phyloP scores from a whole-genome alignment of 805 yeast genomes.

The Schwanniomyces pseudopolymorphus region DNA sequence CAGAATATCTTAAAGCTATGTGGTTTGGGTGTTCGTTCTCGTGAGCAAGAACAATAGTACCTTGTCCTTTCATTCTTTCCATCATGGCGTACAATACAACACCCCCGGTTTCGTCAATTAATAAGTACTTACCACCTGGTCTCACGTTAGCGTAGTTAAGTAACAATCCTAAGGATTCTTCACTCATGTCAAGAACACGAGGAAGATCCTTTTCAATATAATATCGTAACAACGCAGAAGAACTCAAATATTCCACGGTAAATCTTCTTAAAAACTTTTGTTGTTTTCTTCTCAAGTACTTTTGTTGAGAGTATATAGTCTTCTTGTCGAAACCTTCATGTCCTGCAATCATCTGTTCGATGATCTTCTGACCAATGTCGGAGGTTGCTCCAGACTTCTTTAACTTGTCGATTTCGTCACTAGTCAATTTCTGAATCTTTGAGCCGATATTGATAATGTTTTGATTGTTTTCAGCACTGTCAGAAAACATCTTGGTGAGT shows the following conservation, averaged over 20 bases:
- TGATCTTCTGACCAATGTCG: conserved; percentile 70
- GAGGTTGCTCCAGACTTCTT: conserved; percentile 67
- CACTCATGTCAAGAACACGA: conserved; percentile 75
- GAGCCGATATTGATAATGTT: conserved; percentile 67
- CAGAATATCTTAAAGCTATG: conserved; percentile 65
- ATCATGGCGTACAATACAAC: conserved; percentile 79
- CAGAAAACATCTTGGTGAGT: conserved; percentile 35
- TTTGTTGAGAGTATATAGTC: conserved; percentile 86
- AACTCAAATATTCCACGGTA: conserved; percentile 73
- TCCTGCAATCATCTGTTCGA: conserved; percentile 75
- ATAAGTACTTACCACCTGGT: conserved; percentile 86
- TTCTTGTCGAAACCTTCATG: conserved; percentile 88
- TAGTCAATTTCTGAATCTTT: conserved; percentile 67
- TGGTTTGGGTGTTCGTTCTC: conserved; percentile 93
- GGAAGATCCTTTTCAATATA: conserved; percentile 75
- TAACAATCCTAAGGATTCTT: conserved; percentile 77
- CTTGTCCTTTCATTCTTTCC: conserved; percentile 86
- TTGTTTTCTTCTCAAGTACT: conserved; percentile 87
- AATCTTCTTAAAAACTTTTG: conserved; percentile 86
- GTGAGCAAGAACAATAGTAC: conserved; percentile 68
- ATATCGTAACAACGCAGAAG: conserved; percentile 69
- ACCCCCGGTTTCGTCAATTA: conserved; percentile 95
- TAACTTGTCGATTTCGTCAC: conserved; percentile 81
- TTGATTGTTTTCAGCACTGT: conserved; percentile 61
- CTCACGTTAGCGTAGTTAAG: conserved; percentile 77